These are phyloP conservation scores for Starmerella cellae DNA, from an alignment of 805 yeast genomes.

Conservation along the genomic window DNA sequence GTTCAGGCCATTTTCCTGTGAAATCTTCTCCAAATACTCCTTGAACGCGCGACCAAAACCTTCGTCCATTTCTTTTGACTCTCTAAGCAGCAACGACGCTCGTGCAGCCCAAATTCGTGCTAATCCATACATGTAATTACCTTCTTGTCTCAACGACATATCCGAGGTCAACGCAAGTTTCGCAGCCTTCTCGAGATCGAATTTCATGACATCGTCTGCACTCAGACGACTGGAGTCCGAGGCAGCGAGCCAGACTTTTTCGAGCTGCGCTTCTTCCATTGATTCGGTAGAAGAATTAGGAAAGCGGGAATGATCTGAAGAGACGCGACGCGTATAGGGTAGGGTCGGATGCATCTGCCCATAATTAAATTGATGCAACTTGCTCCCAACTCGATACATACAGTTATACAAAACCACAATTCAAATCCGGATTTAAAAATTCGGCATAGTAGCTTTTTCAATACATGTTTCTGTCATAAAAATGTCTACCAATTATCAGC, in stretches of 20 bases:
- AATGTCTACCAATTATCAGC: too few species aligned
- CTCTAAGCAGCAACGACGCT: constrained; percentile 10
- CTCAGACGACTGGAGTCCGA: constrained; percentile 3
- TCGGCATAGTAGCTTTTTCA: too few species aligned
- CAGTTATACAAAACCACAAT: too few species aligned
- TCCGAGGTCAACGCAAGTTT: neutral
- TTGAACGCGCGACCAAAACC: constrained; percentile 10
- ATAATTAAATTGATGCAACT: too few species aligned
- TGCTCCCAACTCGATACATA: too few species aligned
- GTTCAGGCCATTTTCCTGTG: neutral
- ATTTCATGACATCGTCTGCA: constrained; percentile 3
- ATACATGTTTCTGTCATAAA: too few species aligned
- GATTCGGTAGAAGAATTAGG: too few species aligned
- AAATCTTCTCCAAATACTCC: constrained; percentile 4
- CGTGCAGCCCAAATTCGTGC: constrained; percentile 13
- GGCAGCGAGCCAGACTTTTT: constrained; percentile 15
- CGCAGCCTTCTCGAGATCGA: constrained; percentile 4
- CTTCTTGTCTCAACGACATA: constrained; percentile 17
- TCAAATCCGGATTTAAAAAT: too few species aligned
- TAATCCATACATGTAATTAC: constrained; percentile 17
- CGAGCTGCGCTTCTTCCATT: too few species aligned
- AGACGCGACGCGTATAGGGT: too few species aligned
- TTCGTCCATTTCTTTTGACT: constrained; percentile 9
- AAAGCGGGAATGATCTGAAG: too few species aligned
- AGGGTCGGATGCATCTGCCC: too few species aligned